Evolutionary conservation across 108 stramenopile genomes (phyloP), one percentile per base, ranked within the genome.

Genomic region (Fragilariopsis cylindrus): DNA sequence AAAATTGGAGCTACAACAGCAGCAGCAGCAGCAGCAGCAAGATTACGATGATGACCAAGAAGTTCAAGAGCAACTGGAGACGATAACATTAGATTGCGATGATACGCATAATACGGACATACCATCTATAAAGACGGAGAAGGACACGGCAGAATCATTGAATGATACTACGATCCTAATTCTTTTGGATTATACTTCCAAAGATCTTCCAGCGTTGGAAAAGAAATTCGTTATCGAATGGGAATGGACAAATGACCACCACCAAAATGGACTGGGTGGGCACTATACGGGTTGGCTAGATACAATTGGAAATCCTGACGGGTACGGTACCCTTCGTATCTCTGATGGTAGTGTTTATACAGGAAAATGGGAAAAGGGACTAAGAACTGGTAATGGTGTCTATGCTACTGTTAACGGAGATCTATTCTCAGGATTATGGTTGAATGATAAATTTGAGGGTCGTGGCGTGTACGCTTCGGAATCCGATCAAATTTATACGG

Each of bases 201-300:
- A 64, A 7, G 40, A 44, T 39, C 1, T 52, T 4, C 65, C 9
- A 52, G 41, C 13, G 41, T 57, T 57, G 16, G 71, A 65, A 15
- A 48, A 44, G 48, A 72, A 76, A 56, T 65, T 72, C 46, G 75
- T 76, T 8, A 69, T 76, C 12, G 80, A 81, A 50, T 72, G 67
- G 80, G 75, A 67, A 65, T 74, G 78, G 72, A 73, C 62, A 8
- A 76, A 56, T 47, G 6, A 4, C 15, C 40, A 57, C 42, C 4
- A n/a, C 9, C 13, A 63, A 63, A 63, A 11, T 4, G 55, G 64
- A 13, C 42, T 75, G 4, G 58, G 19, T 48, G 85, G 85, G 5
- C 19, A 74, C 16, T 86, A 83, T 67, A 86, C 85, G 21, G 85
- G 85, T 15, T 78, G 71, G 69, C 41, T 81, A 15, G 69, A 73